These are phyloP conservation scores for Viola pubescens DNA, from an alignment of 441 rosid species.

Conservation along the genomic window DNA sequence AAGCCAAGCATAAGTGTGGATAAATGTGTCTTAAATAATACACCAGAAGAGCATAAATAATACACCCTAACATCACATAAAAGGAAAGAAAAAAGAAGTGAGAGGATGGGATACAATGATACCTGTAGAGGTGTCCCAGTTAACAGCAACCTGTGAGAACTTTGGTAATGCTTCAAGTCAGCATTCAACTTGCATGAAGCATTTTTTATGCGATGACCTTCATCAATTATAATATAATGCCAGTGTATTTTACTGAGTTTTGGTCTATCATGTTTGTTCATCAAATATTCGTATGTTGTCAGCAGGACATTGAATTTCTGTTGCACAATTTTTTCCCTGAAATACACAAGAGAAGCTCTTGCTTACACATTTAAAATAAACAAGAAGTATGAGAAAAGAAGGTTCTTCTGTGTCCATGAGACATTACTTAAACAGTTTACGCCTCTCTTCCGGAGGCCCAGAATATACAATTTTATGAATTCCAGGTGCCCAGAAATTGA, in stretches of 20 bases:
- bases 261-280: constrained; percentile 98
- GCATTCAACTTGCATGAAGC: constrained; percentile 98
- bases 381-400: constrained; percentile 6
- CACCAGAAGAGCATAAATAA: neutral
- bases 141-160: constrained; percentile 77
- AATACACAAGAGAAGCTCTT: constrained; percentile 20
- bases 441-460: constrained; percentile 95
- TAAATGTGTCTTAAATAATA: neutral
- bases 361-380: constrained; percentile 13
- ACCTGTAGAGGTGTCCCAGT: constrained; percentile 97
- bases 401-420: constrained; percentile 8
- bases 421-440: constrained; percentile 76
- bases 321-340: constrained; percentile 86
- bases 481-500: constrained; percentile 82
- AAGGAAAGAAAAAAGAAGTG: neutral
- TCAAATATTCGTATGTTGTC: constrained; percentile 90
- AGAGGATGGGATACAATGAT: neutral
- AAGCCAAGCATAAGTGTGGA: neutral
- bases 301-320: constrained; percentile 84
- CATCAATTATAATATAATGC: constrained; percentile 94
- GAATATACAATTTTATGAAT: constrained; percentile 68
- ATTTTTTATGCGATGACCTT: constrained; percentile 96
- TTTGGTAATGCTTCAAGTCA: constrained; percentile 81
- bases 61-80: neutral
- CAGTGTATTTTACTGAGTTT: constrained; percentile 81